Conservation (phyloP, 768 basidiomycete genomes). For the Lentinula detonsa region DNA sequence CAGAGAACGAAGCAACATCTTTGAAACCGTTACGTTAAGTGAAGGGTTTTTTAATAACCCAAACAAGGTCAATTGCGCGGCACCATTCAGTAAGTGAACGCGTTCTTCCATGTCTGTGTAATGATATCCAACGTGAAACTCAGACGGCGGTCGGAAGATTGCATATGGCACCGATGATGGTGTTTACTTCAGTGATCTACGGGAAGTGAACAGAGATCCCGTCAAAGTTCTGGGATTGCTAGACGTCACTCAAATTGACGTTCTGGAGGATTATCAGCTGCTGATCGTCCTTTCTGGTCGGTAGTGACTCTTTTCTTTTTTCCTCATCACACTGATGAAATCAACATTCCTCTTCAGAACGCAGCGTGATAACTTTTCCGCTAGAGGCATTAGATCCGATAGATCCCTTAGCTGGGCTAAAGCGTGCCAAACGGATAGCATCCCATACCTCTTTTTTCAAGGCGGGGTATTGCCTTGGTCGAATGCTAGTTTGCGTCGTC, state of each 20-base stretch:
- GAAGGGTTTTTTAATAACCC: slow-evolving; percentile 84
- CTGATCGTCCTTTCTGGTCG: slow-evolving; percentile 97
- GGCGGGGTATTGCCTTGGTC: slow-evolving; percentile 85
- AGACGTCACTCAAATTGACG: slow-evolving; percentile 92
- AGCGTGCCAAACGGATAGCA: slow-evolving; percentile 91
- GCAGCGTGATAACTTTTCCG: slow-evolving; percentile 94
- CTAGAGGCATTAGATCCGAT: slow-evolving; percentile 86
- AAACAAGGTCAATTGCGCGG: slow-evolving; percentile 92
- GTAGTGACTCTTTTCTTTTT: slow-evolving; percentile 11
- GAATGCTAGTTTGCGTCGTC: slow-evolving; percentile 92
- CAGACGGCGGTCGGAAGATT: slow-evolving; percentile 78
- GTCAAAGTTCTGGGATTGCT: slow-evolving; percentile 83
- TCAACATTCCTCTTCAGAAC: slow-evolving; percentile 45
- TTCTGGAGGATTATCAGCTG: slow-evolving; percentile 92
- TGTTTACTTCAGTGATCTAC: slow-evolving; percentile 88
- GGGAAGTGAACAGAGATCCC: slow-evolving; percentile 72
- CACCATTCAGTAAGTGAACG: slow-evolving; percentile 71
- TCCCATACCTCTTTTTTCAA: slow-evolving; percentile 98
- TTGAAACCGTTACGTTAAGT: slow-evolving; percentile 79
- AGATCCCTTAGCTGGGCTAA: slow-evolving; percentile 87
- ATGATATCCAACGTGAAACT: slow-evolving; percentile 6
- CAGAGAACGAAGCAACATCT: slow-evolving; percentile 78
- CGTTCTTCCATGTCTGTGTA: slow-evolving; percentile 4
- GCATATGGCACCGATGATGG: slow-evolving; percentile 98
- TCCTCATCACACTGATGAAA: not conserved